These are phyloP conservation scores for Fusarium kyushuense DNA, from an alignment of 2,329 filamentous ascomycete species.

Conservation along the genomic window DNA sequence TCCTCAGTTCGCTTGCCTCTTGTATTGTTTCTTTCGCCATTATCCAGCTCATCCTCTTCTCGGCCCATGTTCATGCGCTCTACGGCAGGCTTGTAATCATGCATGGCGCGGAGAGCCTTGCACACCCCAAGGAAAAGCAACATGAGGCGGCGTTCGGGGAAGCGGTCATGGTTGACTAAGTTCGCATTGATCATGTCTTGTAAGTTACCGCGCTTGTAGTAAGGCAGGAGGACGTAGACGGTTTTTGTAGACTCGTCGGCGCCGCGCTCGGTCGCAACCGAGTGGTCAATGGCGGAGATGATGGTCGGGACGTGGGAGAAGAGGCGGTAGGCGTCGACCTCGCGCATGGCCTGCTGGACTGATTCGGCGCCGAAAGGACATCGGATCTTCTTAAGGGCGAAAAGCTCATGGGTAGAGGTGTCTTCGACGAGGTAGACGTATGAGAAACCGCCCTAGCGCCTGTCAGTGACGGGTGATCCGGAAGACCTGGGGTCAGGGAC, in stretches of 20 bases:
- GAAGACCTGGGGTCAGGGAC: constrained; percentile 32
- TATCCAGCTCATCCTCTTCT: constrained; percentile 55
- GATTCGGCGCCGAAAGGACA: constrained; percentile 98
- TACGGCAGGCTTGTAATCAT: constrained; percentile 75
- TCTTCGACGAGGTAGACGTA: constrained; percentile 99
- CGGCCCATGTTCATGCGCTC: constrained; percentile 67
- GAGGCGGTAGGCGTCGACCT: constrained; percentile 95
- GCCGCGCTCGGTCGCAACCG: constrained; percentile 79
- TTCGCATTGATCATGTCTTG: constrained; percentile 99
- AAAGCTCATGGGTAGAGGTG: constrained; percentile 82
- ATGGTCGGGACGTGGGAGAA: constrained; percentile 88
- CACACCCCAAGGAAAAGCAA: constrained; percentile 92
- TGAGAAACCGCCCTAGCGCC: constrained; percentile 86
- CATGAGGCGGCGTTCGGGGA: constrained; percentile 91
- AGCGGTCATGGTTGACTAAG: constrained; percentile 90
- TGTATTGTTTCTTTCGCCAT: constrained; percentile 52
- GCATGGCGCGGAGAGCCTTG: constrained; percentile 88
- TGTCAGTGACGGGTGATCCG: constrained; percentile 11
- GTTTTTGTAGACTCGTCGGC: constrained; percentile 80
- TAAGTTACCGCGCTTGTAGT: constrained; percentile 93
- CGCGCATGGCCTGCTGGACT: constrained; percentile 92
- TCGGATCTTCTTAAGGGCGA: constrained; percentile 98
- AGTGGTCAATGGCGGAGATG: constrained; percentile 86
- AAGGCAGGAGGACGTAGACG: constrained; percentile 95
- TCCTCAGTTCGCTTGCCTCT: constrained; percentile 65